Conservation (phyloP, 768 basidiomycete species). For the Boletus eberwhitei region DNA sequence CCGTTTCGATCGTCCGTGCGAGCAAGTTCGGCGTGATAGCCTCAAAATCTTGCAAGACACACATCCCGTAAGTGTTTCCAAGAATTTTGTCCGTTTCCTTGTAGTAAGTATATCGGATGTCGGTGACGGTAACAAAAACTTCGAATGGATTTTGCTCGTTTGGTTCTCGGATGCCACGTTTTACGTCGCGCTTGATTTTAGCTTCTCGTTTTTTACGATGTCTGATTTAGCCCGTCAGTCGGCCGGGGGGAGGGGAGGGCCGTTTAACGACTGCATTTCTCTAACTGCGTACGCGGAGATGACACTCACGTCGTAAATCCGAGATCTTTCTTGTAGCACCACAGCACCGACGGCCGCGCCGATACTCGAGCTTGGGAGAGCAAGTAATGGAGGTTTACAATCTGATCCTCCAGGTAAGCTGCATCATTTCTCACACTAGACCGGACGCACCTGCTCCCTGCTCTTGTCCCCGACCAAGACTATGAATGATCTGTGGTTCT, state of each 20-base stretch:
- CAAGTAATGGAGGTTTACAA: constrained; percentile 94
- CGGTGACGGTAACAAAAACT: constrained; percentile 97
- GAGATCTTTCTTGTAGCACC: constrained; percentile 99
- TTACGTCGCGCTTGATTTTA: constrained; percentile 95
- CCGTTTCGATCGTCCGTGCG: constrained; percentile 96
- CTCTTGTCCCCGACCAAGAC: constrained; percentile 94
- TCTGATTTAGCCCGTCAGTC: constrained; percentile 34
- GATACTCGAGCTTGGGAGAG: constrained; percentile 90
- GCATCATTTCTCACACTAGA: neutral
- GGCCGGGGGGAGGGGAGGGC: neutral
- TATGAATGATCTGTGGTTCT: constrained; percentile 92
- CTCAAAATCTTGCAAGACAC: constrained; percentile 95
- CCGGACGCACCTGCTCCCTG: constrained; percentile 70
- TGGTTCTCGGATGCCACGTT: constrained; percentile 87
- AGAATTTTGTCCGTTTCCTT: constrained; percentile 97
- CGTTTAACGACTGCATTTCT: neutral
- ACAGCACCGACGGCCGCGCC: constrained; percentile 86
- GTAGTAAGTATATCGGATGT: constrained; percentile 99
- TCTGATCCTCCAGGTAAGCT: constrained; percentile 38
- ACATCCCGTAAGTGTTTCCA: constrained; percentile 97
- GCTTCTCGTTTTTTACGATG: constrained; percentile 97
- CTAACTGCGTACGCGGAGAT: neutral
- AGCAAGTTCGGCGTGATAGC: constrained; percentile 97
- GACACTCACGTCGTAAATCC: constrained; percentile 83
- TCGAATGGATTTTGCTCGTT: constrained; percentile 98